Percentiles rank a stretch among this genome's conserved stretches.
Evolutionary conservation across 1,284 basidiomycete genomes (phyloP).

Genomic region (Pulveroboletus sp.): DNA sequence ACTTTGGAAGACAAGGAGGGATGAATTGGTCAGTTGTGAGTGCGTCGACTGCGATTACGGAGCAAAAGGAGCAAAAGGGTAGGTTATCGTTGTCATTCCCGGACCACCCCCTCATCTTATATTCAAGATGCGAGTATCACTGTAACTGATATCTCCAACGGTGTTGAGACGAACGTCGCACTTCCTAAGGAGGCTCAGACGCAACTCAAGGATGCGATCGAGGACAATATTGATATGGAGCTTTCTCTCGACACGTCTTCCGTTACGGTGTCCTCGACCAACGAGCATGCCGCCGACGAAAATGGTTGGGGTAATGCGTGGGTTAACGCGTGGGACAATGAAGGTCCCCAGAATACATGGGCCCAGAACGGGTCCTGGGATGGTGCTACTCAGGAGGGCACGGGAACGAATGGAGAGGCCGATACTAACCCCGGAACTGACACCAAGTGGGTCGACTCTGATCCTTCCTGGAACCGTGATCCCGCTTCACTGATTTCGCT

Average conservation of each 20-base stretch:
- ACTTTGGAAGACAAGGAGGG: slow-evolving; percentile 49
- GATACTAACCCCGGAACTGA: neutral
- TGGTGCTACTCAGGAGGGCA: slow-evolving; percentile 10
- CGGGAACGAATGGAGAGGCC: slow-evolving; percentile 5
- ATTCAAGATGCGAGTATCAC: slow-evolving; percentile 13
- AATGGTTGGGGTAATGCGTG: slow-evolving; percentile 11
- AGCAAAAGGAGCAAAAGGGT: slow-evolving; percentile 10
- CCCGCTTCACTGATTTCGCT: slow-evolving; percentile 37
- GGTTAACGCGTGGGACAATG: slow-evolving; percentile 10
- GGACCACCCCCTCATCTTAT: slow-evolving; percentile 10
- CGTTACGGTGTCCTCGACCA: neutral
- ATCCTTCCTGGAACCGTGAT: slow-evolving; percentile 32
- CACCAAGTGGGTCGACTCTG: slow-evolving; percentile 17
- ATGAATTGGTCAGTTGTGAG: slow-evolving; percentile 30
- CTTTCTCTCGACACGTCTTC: slow-evolving; percentile 5
- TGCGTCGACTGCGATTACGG: neutral
- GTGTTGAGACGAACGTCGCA: slow-evolving; percentile 16
- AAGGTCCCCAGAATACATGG: slow-evolving; percentile 15
- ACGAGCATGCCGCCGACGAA: neutral
- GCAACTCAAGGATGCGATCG: slow-evolving; percentile 31
- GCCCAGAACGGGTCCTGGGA: slow-evolving; percentile 10
- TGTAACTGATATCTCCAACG: slow-evolving; percentile 26
- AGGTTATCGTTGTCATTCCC: neutral
- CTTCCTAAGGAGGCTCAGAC: slow-evolving; percentile 29
- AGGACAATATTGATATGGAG: slow-evolving; percentile 36